These are phyloP conservation scores for Dioszegia crocea DNA, from an alignment of 768 basidiomycete genomes.

Conservation along the genomic window DNA sequence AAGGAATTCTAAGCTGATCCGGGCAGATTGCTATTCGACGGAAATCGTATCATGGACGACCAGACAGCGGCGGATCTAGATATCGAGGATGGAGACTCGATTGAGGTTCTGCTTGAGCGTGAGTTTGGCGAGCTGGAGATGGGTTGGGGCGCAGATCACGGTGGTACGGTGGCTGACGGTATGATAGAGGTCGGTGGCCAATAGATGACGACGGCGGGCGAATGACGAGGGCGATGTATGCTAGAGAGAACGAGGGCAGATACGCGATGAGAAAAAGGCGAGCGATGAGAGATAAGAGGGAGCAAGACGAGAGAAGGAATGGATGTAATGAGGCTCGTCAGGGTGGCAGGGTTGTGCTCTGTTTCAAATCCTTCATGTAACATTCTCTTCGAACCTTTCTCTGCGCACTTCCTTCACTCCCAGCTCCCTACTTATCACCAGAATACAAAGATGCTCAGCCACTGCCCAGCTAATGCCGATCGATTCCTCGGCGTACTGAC, in stretches of 20 bases:
- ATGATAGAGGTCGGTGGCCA: constrained; percentile 8
- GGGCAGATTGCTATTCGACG: constrained; percentile 84
- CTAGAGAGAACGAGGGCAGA: neutral
- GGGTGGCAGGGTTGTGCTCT: neutral
- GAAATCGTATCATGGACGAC: constrained; percentile 74
- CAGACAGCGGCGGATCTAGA: constrained; percentile 80
- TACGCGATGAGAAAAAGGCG: no score
- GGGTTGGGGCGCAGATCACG: no score
- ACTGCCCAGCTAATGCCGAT: neutral
- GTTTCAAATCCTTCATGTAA: neutral
- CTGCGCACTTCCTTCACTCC: neutral
- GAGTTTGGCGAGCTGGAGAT: no score
- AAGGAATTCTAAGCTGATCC: neutral
- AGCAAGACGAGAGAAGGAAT: neutral
- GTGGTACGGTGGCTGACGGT: constrained; percentile 1
- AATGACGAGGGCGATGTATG: neutral
- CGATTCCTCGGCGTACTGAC: no score
- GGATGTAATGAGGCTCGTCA: neutral
- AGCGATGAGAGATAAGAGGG: neutral
- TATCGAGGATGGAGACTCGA: constrained; percentile 81
- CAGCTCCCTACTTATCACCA: neutral
- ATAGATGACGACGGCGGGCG: neutral
- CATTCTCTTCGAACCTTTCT: neutral
- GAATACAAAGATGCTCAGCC: neutral
- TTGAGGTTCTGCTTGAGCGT: constrained; percentile 98